Evolutionary conservation across 371 early-diverging fungal species (phyloP), one percentile per base, ranked within the genome.

Genomic region (Mucor indicus): DNA sequence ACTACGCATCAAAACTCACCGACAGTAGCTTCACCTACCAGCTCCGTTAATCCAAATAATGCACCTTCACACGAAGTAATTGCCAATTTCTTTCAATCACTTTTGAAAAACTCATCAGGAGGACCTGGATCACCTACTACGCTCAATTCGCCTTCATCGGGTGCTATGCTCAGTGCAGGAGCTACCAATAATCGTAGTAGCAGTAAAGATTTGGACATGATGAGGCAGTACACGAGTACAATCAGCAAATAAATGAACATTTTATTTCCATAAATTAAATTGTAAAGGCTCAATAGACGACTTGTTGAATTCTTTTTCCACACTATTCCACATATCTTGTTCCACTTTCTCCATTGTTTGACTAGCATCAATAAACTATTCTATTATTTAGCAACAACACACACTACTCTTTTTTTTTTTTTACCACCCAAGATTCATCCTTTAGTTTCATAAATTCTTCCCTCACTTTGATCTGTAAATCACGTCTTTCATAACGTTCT

Each of bases 401-500:
- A 11, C 7, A 12, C 15, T 10, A 29, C 8, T 24, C 23, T 19
- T n/a, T n/a, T 25, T 4, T 42, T 31, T 32, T 35, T 16, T 29
- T 49, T 68, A 84, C 79, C 64, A 72, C 74, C 91, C 89, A 88
- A 17, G 58, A 44, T 40, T 69, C 68, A 16, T 81, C 81, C 51
- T 69, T 66, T 22, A 91, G 53, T 24, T 64, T 44, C 42, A 65
- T 38, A 53, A 92, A 95, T 27, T 72, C 37, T 1, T 67, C 53
- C 23, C 85, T 76, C 6, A 95, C 93, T 42, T 80, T 83, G 27
- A 73, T 65, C 63, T 97, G 97, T 37, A 98, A 74, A n/a, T 90
- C 92, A 13, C 76, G 58, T 48, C 82, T 87, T 72, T 99, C 99
- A 61, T 98, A 98, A 2, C 95, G 68, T 66, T 99, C 99, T 9